Conservation (phyloP, 208 protist species). For the Acanthamoeba healyi region DNA sequence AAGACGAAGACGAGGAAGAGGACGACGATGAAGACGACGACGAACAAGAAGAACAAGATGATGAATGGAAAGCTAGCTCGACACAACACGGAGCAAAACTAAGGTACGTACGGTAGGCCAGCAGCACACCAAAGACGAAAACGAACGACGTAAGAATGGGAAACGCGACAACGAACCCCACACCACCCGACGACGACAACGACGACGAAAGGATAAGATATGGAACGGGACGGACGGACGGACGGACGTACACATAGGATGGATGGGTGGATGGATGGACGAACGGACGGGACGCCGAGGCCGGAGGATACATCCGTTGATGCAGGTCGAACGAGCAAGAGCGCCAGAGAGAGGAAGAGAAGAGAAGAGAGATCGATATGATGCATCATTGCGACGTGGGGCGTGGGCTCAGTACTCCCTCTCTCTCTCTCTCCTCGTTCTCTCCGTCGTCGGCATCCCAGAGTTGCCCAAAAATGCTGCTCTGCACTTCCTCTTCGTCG, state of each 20-base stretch:
- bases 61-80: background rate
- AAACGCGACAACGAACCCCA: no score
- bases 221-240: background rate
- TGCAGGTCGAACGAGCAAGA: background rate
- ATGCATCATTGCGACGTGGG: background rate
- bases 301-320: background rate
- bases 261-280: background rate
- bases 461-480: constrained; percentile 44
- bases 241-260: no score
- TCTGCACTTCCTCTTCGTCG: constrained; percentile 68
- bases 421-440: background rate
- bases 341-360: background rate
- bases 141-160: no score
- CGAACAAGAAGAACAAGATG: background rate
- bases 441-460: background rate
- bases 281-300: no score
- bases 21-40: background rate
- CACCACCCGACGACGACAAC: background rate
- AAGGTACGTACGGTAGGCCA: no score
- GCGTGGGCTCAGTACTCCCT: background rate
- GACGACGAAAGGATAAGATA: background rate
- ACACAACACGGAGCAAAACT: no score
- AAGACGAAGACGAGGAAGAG: background rate
- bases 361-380: no score
- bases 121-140: no score